A percentile compares a stretch with the other conserved stretches of the same genome.
phyloP scores from a whole-genome alignment of 257 asterid species.

The Scutellaria minor region DNA sequence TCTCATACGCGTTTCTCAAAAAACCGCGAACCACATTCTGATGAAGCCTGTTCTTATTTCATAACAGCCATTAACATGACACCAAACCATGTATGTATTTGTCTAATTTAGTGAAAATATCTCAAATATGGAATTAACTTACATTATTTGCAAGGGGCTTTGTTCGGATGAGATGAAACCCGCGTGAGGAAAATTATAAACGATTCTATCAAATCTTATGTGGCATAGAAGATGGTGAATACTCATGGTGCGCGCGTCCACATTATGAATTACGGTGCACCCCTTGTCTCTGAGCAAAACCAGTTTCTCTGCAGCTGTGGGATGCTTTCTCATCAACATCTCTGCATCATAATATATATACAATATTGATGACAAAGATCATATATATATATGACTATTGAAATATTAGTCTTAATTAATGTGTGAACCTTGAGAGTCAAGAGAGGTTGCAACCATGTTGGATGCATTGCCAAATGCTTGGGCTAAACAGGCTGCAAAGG shows the following conservation, averaged over 20 bases:
- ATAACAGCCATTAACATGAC: too few species aligned
- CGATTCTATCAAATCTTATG: slow-evolving; percentile 42
- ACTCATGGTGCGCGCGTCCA: slow-evolving; percentile 38
- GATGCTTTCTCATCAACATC: slow-evolving; percentile 23
- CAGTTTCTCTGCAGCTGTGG: slow-evolving; percentile 31
- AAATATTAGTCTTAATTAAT: too few species aligned
- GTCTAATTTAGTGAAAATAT: too few species aligned
- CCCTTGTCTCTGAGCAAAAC: slow-evolving; percentile 34
- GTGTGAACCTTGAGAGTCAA: not conserved
- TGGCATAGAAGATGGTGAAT: not conserved
- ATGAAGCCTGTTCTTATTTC: slow-evolving; percentile 35
- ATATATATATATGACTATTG: too few species aligned
- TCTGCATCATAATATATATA: not conserved
- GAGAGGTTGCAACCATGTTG: slow-evolving; percentile 48
- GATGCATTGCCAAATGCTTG: slow-evolving; percentile 37
- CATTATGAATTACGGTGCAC: slow-evolving; percentile 37
- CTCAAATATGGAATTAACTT: too few species aligned
- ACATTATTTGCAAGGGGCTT: too few species aligned
- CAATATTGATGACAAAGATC: too few species aligned
- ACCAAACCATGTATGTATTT: too few species aligned
- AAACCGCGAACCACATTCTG: slow-evolving; percentile 41
- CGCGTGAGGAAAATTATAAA: slow-evolving; percentile 50
- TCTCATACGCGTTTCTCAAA: slow-evolving; percentile 26
- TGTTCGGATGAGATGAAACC: slow-evolving; percentile 23
- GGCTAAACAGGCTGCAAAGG: slow-evolving; percentile 48